Percentiles rank a stretch among this genome's conserved stretches.
Evolutionary conservation across 768 basidiomycete genomes (phyloP).

Genomic region (Tylopilus rubrobrunneus): DNA sequence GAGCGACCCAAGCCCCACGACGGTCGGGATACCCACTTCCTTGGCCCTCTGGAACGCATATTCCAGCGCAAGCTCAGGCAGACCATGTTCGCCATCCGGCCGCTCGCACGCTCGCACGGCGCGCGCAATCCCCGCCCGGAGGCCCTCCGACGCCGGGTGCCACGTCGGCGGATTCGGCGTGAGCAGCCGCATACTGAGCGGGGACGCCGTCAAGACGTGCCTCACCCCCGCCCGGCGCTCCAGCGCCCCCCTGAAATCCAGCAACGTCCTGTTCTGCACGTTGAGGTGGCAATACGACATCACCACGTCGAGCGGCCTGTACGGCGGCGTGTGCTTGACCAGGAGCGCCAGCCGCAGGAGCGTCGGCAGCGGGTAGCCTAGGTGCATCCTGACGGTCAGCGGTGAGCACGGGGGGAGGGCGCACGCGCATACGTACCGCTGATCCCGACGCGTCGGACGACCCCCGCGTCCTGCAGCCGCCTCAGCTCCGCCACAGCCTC

Average conservation of each 20-base stretch:
- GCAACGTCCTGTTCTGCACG: conserved; percentile 65
- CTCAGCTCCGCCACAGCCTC: conserved; percentile 59
- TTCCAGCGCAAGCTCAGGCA: conserved; percentile 70
- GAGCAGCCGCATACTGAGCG: conserved; percentile 81
- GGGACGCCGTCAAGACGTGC: conserved; percentile 75
- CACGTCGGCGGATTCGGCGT: conserved; percentile 55
- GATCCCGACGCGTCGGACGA: conserved; percentile 73
- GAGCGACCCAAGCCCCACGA: conserved; percentile 67
- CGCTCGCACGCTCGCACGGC: conserved; percentile 32
- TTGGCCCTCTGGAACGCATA: conserved; percentile 56
- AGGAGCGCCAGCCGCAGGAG: conserved; percentile 81
- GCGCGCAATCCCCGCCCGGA: conserved; percentile 41
- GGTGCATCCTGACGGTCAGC: too few relatives aligned
- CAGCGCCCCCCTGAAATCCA: conserved; percentile 53
- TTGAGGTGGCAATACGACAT: conserved; percentile 81
- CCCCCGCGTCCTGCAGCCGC: conserved; percentile 66
- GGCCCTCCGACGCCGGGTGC: conserved; percentile 67
- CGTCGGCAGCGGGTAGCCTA: conserved; percentile 69
- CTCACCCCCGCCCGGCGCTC: conserved; percentile 57
- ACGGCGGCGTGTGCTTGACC: conserved; percentile 61
- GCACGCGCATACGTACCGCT: conserved; percentile 47
- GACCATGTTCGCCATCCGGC: conserved; percentile 36
- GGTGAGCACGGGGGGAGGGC: too few relatives aligned
- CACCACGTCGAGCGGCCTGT: conserved; percentile 70
- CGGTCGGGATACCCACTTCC: conserved; percentile 52